Evolutionary conservation across 345 rosid species (phyloP).

Genomic region (Salix dunnii): DNA sequence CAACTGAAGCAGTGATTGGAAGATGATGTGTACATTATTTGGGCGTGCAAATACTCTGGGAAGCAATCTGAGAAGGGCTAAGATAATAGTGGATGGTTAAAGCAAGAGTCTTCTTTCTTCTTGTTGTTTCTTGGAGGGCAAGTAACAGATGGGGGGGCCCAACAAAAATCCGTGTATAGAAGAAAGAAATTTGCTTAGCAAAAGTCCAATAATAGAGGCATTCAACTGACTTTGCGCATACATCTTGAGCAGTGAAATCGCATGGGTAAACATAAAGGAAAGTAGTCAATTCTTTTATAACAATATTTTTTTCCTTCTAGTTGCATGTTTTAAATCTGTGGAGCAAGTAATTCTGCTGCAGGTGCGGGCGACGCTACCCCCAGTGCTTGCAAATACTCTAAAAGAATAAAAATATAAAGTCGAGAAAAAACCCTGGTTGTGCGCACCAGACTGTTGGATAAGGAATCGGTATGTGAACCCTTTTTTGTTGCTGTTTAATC

Average conservation of each 20-base stretch:
- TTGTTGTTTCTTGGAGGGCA: neutral
- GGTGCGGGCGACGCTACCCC: no score
- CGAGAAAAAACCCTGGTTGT: no score
- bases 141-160: conserved; percentile 1
- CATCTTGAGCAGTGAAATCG: conserved; percentile 5
- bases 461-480: no score
- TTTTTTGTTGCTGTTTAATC: no score
- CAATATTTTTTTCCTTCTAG: no score
- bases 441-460: no score
- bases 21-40: conserved; percentile 4
- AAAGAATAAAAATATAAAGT: no score
- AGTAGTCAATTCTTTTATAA: neutral
- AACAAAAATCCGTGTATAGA: conserved; percentile 22
- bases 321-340: no score
- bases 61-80: neutral
- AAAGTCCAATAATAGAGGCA: conserved; percentile 16
- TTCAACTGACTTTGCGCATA: conserved; percentile 26
- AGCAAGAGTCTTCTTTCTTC: conserved; percentile 7
- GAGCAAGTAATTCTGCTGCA: no score
- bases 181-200: conserved; percentile 9
- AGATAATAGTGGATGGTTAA: conserved; percentile 4
- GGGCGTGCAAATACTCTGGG: conserved; percentile 3
- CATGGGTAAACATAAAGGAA: neutral
- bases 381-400: no score
- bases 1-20: neutral